A percentile compares a stretch with the other conserved stretches of the same genome.
phyloP scores from a whole-genome alignment of 2,329 filamentous ascomycete genomes.

The Xylariaceae sp. region DNA sequence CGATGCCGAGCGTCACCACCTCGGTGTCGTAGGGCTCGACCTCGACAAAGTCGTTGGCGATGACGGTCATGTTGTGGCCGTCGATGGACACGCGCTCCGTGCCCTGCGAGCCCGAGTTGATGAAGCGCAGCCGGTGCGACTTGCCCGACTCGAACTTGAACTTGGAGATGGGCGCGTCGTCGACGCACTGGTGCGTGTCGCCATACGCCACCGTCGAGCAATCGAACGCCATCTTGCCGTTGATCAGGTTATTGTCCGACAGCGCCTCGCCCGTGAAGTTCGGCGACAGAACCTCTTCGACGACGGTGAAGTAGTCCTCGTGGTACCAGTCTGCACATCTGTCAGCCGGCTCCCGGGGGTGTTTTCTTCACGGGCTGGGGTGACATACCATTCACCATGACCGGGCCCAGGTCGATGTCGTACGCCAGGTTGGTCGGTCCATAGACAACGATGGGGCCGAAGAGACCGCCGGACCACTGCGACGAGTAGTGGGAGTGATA shows the following conservation, averaged over 20 bases:
- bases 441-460: constrained; percentile 55
- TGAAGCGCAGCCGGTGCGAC: constrained; percentile 50
- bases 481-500: constrained; percentile 55
- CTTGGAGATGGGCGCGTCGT: constrained; percentile 41
- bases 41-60: constrained; percentile 57
- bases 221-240: constrained; percentile 53
- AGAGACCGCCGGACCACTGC: constrained; percentile 52
- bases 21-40: constrained; percentile 55
- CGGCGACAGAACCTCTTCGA: constrained; percentile 38
- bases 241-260: constrained; percentile 55
- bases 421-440: constrained; percentile 47
- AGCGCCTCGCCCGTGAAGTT: constrained; percentile 23
- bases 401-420: constrained; percentile 55
- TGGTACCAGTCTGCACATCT: constrained; percentile 52
- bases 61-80: constrained; percentile 54
- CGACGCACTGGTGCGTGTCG: constrained; percentile 37
- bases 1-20: constrained; percentile 52
- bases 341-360: constrained; percentile 7
- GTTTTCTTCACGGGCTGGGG: neutral
- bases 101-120: constrained; percentile 47
- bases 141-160: constrained; percentile 46
- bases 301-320: constrained; percentile 37
- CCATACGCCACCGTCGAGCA: constrained; percentile 31
- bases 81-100: constrained; percentile 50
- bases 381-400: constrained; percentile 33